phyloP scores from a whole-genome alignment of 176 grass and related monocot species.

The Cymbopogon citratus region DNA sequence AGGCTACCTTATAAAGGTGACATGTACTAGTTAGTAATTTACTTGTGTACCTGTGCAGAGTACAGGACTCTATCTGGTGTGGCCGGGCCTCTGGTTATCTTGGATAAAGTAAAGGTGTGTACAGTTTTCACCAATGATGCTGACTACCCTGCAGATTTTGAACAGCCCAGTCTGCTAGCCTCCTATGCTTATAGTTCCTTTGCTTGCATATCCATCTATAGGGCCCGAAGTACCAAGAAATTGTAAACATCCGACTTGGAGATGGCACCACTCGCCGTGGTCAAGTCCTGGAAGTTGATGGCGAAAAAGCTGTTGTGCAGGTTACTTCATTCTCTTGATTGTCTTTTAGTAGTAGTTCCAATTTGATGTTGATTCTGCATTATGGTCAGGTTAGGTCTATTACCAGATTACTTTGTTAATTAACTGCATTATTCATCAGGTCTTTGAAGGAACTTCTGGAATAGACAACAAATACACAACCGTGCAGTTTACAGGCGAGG shows the following conservation, averaged over 20 bases:
- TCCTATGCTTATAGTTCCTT: slow-evolving; percentile 3
- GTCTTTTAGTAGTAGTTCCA: neutral
- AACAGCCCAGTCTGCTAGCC: neutral
- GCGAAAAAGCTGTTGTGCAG: slow-evolving; percentile 99
- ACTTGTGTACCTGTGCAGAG: slow-evolving; percentile 43
- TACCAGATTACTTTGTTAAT: neutral
- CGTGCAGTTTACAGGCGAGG: slow-evolving; percentile 99
- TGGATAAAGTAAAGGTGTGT: slow-evolving; percentile 98
- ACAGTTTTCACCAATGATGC: slow-evolving; percentile 10
- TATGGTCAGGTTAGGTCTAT: neutral
- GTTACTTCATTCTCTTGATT: slow-evolving; percentile 34
- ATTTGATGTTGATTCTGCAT: neutral
- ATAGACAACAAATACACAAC: slow-evolving; percentile 99
- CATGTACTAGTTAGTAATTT: neutral
- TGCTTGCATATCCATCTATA: slow-evolving; percentile 31
- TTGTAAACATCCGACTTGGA: slow-evolving; percentile 96
- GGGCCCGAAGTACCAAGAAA: slow-evolving; percentile 98
- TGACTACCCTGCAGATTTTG: slow-evolving; percentile 10
- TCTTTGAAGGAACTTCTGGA: slow-evolving; percentile 98
- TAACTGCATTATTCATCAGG: slow-evolving; percentile 38
- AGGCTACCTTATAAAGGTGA: neutral
- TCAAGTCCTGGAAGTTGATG: slow-evolving; percentile 98
- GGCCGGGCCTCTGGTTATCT: slow-evolving; percentile 92
- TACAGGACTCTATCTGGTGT: slow-evolving; percentile 99
- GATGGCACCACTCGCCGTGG: slow-evolving; percentile 96